These are phyloP conservation scores for Noccaea caerulescens DNA, from an alignment of 345 rosid species.

Conservation along the genomic window DNA sequence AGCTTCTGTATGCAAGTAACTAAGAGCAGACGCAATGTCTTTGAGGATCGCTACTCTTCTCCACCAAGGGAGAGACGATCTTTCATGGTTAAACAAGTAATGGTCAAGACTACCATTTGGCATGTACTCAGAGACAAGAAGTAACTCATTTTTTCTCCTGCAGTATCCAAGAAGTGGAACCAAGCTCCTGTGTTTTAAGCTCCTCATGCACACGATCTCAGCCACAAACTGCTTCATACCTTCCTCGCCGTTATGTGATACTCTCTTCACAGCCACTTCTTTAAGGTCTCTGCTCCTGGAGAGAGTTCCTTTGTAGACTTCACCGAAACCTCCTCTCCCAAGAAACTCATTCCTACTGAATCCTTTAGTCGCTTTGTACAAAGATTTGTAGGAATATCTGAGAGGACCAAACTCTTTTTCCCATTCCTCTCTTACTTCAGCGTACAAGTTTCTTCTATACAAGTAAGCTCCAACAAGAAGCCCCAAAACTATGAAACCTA, in stretches of 20 bases:
- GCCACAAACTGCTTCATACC: constrained; percentile 61
- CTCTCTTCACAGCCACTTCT: constrained; percentile 62
- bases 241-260: constrained; percentile 53
- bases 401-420: constrained; percentile 61
- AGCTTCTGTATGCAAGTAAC: constrained; percentile 60
- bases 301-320: constrained; percentile 60
- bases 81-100: constrained; percentile 37
- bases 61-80: constrained; percentile 48
- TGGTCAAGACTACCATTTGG: constrained; percentile 63
- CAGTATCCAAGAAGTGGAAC: constrained; percentile 63
- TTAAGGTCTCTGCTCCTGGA: constrained; percentile 37
- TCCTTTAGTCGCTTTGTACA: constrained; percentile 66
- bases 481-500: constrained; percentile 33
- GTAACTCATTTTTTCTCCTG: constrained; percentile 55
- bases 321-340: constrained; percentile 70
- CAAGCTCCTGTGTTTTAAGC: constrained; percentile 56
- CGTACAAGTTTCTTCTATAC: constrained; percentile 49
- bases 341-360: constrained; percentile 52
- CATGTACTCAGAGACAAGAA: constrained; percentile 63
- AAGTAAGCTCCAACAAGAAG: constrained; percentile 33
- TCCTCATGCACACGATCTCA: constrained; percentile 53
- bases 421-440: constrained; percentile 68
- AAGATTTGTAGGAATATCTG: constrained; percentile 58
- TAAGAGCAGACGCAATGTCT: constrained; percentile 53
- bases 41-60: constrained; percentile 46